Evolutionary conservation across 2,329 filamentous ascomycete genomes (phyloP).

Genomic region (Trichoderma hamatum): DNA sequence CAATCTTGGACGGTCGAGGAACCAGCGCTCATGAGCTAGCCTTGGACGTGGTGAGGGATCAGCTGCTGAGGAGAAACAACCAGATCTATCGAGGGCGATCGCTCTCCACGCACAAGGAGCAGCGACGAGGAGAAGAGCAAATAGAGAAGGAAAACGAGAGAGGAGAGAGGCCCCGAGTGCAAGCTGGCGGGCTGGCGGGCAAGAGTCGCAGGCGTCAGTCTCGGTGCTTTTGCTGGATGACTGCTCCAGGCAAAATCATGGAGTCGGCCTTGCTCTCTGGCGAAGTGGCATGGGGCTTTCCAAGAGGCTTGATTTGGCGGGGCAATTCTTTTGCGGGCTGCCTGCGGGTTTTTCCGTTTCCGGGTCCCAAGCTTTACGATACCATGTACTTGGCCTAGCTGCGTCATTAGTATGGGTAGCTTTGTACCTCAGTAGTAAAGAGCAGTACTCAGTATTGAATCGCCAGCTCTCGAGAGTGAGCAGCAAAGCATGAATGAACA

Average conservation of each 20-base stretch:
- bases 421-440: constrained; percentile 8
- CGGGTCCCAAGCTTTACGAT: background rate
- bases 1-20: constrained; percentile 31
- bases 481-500: background rate
- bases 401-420: background rate
- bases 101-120: background rate
- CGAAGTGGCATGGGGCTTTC: constrained; percentile 26
- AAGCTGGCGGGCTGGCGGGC: background rate
- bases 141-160: background rate
- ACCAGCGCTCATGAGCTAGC: constrained; percentile 35
- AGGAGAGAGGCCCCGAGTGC: constrained; percentile 10
- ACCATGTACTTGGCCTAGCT: background rate
- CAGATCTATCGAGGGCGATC: background rate
- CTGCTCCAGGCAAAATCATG: constrained; percentile 27
- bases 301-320: constrained; percentile 26
- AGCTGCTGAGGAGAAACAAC: background rate
- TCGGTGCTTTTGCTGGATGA: constrained; percentile 16
- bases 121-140: background rate
- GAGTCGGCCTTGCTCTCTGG: constrained; percentile 23
- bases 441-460: background rate
- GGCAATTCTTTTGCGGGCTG: constrained; percentile 23
- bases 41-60: constrained; percentile 7
- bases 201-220: constrained; percentile 7
- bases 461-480: background rate
- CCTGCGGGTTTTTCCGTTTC: constrained; percentile 39